phyloP scores from a whole-genome alignment of 2,329 filamentous ascomycete genomes.

The Elsinoe australis region DNA sequence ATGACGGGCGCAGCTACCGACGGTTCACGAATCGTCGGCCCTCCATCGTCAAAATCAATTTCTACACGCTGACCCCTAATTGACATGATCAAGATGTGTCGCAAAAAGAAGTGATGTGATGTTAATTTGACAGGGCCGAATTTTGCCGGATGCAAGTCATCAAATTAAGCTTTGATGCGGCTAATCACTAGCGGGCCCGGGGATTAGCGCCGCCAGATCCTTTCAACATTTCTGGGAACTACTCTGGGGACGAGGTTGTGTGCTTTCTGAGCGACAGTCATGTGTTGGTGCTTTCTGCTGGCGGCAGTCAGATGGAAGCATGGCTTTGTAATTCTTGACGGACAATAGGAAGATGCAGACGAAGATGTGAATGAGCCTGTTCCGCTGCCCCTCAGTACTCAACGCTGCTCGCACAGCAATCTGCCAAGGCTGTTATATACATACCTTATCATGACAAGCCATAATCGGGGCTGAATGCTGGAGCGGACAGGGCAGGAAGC shows the following conservation, averaged over 20 bases:
- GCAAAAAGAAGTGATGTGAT: not conserved
- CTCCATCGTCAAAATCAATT: slow-evolving; percentile 50
- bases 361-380: no score
- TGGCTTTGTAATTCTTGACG: no score
- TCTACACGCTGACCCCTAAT: slow-evolving; percentile 55
- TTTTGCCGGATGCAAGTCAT: slow-evolving; percentile 15
- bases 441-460: no score
- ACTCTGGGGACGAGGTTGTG: not conserved
- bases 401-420: no score
- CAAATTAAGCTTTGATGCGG: slow-evolving; percentile 11
- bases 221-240: slow-evolving; percentile 9
- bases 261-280: not conserved
- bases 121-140: not conserved
- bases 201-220: slow-evolving; percentile 13
- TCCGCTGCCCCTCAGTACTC: no score
- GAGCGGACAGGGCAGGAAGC: not conserved
- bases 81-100: slow-evolving; percentile 17
- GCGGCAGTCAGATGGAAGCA: not conserved
- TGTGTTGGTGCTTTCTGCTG: not conserved
- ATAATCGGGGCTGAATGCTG: no score
- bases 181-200: slow-evolving; percentile 1
- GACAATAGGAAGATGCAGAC: no score
- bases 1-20: slow-evolving; percentile 26
- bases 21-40: slow-evolving; percentile 31
- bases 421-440: no score